Percentiles rank a stretch among this genome's conserved stretches.
Evolutionary conservation across 805 yeast species (phyloP).

Genomic region (Metschnikowia baotianmanensis): DNA sequence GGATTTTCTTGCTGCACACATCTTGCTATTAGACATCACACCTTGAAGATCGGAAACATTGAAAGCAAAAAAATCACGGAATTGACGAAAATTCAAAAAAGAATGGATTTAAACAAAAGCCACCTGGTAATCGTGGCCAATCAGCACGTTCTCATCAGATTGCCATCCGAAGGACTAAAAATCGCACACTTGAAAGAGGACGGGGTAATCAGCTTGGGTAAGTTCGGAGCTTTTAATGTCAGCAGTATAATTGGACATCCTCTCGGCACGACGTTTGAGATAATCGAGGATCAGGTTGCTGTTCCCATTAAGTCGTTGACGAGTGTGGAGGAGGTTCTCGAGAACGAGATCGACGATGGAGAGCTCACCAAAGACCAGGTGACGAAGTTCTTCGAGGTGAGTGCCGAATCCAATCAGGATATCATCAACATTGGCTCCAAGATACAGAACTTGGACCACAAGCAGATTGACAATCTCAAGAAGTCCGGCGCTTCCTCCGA

Average conservation of each 20-base stretch:
- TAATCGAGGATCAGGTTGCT: slow-evolving; percentile 53
- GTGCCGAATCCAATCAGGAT: slow-evolving; percentile 64
- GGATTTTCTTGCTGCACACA: too few species aligned
- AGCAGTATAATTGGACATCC: slow-evolving; percentile 76
- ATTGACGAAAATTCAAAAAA: neutral
- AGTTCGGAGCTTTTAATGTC: slow-evolving; percentile 83
- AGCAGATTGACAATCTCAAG: slow-evolving; percentile 85
- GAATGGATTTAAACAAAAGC: slow-evolving; percentile 16
- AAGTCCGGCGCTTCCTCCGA: slow-evolving; percentile 59
- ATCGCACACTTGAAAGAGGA: slow-evolving; percentile 64
- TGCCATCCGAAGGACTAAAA: slow-evolving; percentile 81
- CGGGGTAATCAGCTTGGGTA: slow-evolving; percentile 72
- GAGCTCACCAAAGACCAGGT: slow-evolving; percentile 39
- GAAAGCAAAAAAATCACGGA: neutral
- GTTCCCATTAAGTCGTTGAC: slow-evolving; percentile 47
- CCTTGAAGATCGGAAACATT: too few species aligned
- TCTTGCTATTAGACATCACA: too few species aligned
- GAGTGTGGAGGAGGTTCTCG: slow-evolving; percentile 13
- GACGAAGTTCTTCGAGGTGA: slow-evolving; percentile 36
- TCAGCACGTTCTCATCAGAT: slow-evolving; percentile 60
- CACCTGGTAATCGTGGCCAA: slow-evolving; percentile 40
- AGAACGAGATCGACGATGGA: slow-evolving; percentile 30
- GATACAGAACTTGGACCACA: slow-evolving; percentile 69
- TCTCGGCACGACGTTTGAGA: slow-evolving; percentile 88
- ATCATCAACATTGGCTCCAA: slow-evolving; percentile 64